A percentile compares a stretch with the other conserved stretches of the same genome.
phyloP scores from a whole-genome alignment of 352 stramenopile genomes.

The Phytophthora chlamydospora region DNA sequence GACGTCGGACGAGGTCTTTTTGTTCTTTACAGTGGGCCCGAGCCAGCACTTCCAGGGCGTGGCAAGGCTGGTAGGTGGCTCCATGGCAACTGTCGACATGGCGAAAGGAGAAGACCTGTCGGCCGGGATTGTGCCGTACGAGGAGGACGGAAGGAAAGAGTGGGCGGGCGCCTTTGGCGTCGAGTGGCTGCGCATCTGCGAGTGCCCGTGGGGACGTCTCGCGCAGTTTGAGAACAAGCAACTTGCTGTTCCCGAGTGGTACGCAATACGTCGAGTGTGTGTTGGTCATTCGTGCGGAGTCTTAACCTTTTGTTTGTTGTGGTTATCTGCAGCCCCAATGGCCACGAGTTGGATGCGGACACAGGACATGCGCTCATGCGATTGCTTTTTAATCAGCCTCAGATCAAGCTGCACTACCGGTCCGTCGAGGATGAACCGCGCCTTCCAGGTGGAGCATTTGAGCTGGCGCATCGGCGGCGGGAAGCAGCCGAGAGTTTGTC shows the following conservation, averaged over 20 bases:
- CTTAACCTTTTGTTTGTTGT: conserved; percentile 15
- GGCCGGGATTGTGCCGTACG: conserved; percentile 58
- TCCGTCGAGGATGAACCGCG: conserved; percentile 86
- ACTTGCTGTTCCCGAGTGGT: conserved; percentile 63
- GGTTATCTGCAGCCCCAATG: conserved; percentile 56
- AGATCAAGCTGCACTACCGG: conserved; percentile 84
- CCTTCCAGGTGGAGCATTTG: conserved; percentile 70
- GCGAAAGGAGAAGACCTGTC: conserved; percentile 58
- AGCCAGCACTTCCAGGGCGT: conserved; percentile 87
- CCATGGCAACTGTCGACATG: conserved; percentile 42
- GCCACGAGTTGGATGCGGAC: conserved; percentile 67
- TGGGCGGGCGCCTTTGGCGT: conserved; percentile 76
- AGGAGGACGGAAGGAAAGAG: conserved; percentile 47
- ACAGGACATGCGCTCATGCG: conserved; percentile 76
- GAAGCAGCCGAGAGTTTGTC: conserved; percentile 79
- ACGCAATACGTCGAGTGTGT: conserved; percentile 15
- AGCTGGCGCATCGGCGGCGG: conserved; percentile 72
- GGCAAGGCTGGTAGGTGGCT: conserved; percentile 45
- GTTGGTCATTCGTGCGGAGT: neutral
- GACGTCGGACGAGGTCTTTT: conserved; percentile 82
- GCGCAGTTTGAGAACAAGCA: conserved; percentile 76
- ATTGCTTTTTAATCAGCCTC: conserved; percentile 80
- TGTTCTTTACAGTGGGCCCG: conserved; percentile 72
- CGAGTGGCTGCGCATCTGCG: conserved; percentile 88
- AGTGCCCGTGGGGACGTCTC: conserved; percentile 86